These are phyloP conservation scores for Polygonum aviculare DNA, from an alignment of 148 eudicot species.

Conservation along the genomic window DNA sequence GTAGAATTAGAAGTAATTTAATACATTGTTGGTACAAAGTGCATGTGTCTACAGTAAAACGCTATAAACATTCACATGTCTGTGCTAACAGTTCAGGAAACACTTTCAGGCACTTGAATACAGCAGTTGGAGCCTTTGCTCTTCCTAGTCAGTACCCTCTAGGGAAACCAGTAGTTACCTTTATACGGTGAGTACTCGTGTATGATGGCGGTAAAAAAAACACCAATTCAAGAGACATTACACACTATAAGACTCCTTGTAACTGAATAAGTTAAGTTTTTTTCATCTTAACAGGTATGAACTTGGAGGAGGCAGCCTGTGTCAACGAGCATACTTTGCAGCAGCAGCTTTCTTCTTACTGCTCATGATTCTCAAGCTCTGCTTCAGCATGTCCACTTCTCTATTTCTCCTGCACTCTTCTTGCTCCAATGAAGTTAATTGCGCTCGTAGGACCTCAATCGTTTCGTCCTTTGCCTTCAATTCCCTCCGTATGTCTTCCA, in stretches of 20 bases:
- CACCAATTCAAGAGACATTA: background rate
- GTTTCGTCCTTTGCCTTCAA: conserved; percentile 49
- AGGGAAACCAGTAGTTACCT: background rate
- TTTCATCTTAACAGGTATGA: background rate
- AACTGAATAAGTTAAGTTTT: background rate
- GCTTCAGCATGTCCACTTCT: conserved; percentile 60
- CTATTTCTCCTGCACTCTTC: conserved; percentile 39
- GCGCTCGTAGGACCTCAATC: conserved; percentile 31
- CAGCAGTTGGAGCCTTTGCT: background rate
- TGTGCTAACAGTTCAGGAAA: background rate
- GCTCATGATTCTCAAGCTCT: conserved; percentile 61
- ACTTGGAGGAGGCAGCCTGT: background rate
- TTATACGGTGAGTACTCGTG: background rate
- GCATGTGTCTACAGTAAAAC: conserved; percentile 9
- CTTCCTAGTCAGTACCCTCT: background rate
- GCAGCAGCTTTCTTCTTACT: conserved; percentile 22
- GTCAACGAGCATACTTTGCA: conserved; percentile 3
- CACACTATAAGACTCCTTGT: background rate
- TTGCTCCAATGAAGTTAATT: conserved; percentile 41
- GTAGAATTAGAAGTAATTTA: background rate
- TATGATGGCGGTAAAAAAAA: background rate
- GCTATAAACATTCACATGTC: background rate
- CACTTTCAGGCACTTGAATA: conserved; percentile 14
- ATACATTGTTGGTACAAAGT: conserved; percentile 4
- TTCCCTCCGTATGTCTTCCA: conserved; percentile 45